Evolutionary conservation across 2,329 filamentous ascomycete genomes (phyloP).

Genomic region (Xenosphaeropsis pyriputrescens): DNA sequence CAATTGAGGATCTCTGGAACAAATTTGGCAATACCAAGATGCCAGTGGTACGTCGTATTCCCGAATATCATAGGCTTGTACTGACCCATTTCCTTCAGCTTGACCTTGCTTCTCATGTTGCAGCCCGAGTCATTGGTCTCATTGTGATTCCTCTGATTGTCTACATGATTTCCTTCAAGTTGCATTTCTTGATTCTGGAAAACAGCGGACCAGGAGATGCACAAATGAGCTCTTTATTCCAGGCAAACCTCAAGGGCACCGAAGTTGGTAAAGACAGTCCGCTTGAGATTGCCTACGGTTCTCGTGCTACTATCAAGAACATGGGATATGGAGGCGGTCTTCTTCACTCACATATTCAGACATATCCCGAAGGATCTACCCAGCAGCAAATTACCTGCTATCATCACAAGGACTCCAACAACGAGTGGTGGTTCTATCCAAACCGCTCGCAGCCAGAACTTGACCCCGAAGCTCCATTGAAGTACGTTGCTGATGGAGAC

Average conservation of each 20-base stretch:
- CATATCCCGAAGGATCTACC: slow-evolving; percentile 79
- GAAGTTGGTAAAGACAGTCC: slow-evolving; percentile 92
- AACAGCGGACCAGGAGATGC: slow-evolving; percentile 92
- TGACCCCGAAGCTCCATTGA: slow-evolving; percentile 53
- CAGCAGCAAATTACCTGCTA: slow-evolving; percentile 99
- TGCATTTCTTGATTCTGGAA: slow-evolving; percentile 89
- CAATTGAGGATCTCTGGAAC: slow-evolving; percentile 90
- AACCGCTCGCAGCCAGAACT: slow-evolving; percentile 67
- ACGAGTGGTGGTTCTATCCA: slow-evolving; percentile 98
- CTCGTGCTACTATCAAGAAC: slow-evolving; percentile 87
- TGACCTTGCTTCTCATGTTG: slow-evolving; percentile 64
- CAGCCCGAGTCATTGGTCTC: slow-evolving; percentile 67
- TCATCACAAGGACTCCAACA: slow-evolving; percentile 98
- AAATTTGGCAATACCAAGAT: slow-evolving; percentile 94
- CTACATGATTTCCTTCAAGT: slow-evolving; percentile 89
- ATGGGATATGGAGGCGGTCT: slow-evolving; percentile 98
- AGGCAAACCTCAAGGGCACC: slow-evolving; percentile 87
- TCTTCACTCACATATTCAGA: slow-evolving; percentile 91
- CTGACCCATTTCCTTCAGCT: slow-evolving; percentile 14
- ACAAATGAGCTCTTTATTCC: slow-evolving; percentile 99
- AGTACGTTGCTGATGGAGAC: slow-evolving; percentile 64
- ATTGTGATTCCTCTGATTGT: slow-evolving; percentile 82
- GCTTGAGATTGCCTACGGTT: slow-evolving; percentile 80
- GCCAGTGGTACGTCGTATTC: slow-evolving; percentile 47
- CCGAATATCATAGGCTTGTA: too few species aligned